phyloP scores from a whole-genome alignment of 768 basidiomycete genomes.

The Royoungia palumana region DNA sequence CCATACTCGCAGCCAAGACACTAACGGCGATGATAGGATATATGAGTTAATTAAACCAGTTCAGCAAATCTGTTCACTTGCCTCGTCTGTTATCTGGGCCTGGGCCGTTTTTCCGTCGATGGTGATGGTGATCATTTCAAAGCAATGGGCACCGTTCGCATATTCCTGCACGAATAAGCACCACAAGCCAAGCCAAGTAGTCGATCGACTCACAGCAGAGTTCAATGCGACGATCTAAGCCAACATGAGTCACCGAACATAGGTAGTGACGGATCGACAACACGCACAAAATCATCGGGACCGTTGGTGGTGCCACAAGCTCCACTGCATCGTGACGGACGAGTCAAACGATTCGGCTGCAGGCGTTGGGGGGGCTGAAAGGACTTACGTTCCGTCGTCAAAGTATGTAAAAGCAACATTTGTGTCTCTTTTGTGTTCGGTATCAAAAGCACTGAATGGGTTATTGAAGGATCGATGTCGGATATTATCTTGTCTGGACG shows the following conservation, averaged over 20 bases:
- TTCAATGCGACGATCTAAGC: conserved; percentile 45
- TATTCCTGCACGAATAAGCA: conserved; percentile 34
- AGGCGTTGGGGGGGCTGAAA: not conserved
- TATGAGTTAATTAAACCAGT: not conserved
- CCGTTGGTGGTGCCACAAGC: conserved; percentile 35
- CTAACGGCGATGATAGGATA: conserved; percentile 20
- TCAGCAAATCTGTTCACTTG: conserved; percentile 17
- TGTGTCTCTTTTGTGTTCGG: conserved; percentile 16
- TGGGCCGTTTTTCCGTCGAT: conserved; percentile 35
- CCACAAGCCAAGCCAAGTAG: not conserved
- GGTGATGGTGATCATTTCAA: conserved; percentile 42
- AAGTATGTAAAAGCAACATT: conserved; percentile 28
- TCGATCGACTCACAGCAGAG: conserved; percentile 30
- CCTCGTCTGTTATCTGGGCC: conserved; percentile 46
- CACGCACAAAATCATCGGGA: conserved; percentile 27
- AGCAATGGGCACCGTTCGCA: conserved; percentile 40
- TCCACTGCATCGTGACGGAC: conserved; percentile 32
- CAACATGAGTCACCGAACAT: not conserved
- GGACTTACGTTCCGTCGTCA: conserved; percentile 23
- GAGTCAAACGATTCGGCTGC: not conserved
- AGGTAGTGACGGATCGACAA: not conserved
- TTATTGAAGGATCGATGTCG: conserved; percentile 6
- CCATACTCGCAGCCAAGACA: conserved; percentile 38
- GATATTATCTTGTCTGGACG: conserved; percentile 10
- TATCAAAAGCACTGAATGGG: not conserved